Percentiles rank a stretch among this genome's conserved stretches.
Conservation (phyloP, 306 rosid genomes). For the Cucurbita ficifolia region DNA sequence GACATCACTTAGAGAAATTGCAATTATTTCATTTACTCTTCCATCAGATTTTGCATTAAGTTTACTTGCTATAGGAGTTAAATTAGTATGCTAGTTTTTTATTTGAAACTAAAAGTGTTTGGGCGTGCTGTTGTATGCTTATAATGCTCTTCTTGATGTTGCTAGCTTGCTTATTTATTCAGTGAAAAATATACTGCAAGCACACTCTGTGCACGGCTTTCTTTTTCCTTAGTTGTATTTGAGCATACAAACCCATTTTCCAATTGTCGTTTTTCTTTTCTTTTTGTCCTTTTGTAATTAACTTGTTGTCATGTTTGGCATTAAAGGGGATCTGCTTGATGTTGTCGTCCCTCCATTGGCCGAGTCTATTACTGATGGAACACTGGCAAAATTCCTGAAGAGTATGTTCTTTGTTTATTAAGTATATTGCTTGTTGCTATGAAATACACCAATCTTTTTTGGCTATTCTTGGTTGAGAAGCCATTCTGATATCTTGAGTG, state of each 20-base stretch:
- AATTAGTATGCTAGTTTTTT: no score
- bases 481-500: slow-evolving; percentile 10
- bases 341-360: slow-evolving; percentile 73
- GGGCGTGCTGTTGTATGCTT: background rate
- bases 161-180: background rate
- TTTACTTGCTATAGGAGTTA: background rate
- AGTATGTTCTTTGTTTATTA: slow-evolving; percentile 24
- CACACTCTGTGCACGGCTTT: background rate
- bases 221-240: background rate
- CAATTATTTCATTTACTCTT: background rate
- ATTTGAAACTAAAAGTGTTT: no score
- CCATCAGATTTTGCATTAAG: background rate
- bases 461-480: background rate
- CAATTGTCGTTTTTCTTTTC: background rate
- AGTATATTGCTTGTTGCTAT: background rate
- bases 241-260: background rate
- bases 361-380: slow-evolving; percentile 73
- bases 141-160: background rate
- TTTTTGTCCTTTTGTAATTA: background rate
- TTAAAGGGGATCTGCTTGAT: slow-evolving; percentile 50
- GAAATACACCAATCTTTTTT: background rate
- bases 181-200: background rate
- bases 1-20: background rate
- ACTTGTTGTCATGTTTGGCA: slow-evolving; percentile 16
- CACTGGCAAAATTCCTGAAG: slow-evolving; percentile 60